Conservation (phyloP, 2,329 filamentous ascomycete genomes). For the Sporothrix humicola region DNA sequence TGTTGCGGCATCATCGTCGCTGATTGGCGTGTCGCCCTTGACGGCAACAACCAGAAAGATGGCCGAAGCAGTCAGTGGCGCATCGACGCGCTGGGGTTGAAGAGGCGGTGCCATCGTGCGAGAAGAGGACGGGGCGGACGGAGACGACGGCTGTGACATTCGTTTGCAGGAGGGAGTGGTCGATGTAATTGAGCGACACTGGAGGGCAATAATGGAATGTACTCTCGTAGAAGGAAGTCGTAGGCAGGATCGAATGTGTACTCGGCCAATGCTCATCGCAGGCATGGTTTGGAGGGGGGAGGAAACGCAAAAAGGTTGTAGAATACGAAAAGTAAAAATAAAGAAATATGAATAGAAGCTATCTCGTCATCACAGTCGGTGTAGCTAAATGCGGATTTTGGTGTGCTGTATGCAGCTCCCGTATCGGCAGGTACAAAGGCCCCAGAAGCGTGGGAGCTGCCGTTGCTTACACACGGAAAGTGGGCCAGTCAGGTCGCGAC, state of each 20-base stretch:
- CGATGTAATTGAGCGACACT: neutral
- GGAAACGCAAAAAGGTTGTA: neutral
- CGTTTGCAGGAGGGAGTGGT: too few species aligned
- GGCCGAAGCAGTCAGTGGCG: constrained; percentile 57
- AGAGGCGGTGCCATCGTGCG: constrained; percentile 38
- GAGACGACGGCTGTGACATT: too few species aligned
- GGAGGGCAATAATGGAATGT: neutral
- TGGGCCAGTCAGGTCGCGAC: neutral
- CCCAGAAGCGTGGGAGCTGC: neutral
- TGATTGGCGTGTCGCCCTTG: constrained; percentile 37
- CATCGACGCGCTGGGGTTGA: constrained; percentile 54
- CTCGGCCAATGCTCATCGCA: neutral
- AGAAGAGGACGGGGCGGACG: neutral
- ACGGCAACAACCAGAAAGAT: constrained; percentile 60
- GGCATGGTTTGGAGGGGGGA: neutral
- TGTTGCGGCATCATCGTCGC: constrained; percentile 46
- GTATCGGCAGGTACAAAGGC: neutral
- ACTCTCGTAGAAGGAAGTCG: neutral
- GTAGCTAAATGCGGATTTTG: neutral
- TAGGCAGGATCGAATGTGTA: neutral
- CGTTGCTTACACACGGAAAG: constrained; percentile 6
- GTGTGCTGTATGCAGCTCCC: neutral
- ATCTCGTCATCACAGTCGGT: neutral
- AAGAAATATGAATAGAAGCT: neutral
- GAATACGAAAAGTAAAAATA: neutral